Evolutionary conservation across 2,329 filamentous ascomycete species (phyloP).

Genomic region (Lachnellula subtilissima): DNA sequence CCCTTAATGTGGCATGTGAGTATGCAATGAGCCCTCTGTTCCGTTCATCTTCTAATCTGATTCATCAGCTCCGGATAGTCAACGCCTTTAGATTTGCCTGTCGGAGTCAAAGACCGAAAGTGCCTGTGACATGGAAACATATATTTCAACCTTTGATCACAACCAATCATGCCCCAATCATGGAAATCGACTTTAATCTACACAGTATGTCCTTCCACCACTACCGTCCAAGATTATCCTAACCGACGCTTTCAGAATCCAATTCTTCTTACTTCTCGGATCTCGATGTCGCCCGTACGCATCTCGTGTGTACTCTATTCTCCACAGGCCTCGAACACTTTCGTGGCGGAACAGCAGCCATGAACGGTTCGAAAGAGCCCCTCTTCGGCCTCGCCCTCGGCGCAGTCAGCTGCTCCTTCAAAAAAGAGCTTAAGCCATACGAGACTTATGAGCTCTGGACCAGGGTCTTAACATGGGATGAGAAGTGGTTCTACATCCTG

Average conservation of each 20-base stretch:
- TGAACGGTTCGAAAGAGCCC: slow-evolving; percentile 28
- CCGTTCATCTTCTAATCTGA: neutral
- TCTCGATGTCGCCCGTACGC: slow-evolving; percentile 62
- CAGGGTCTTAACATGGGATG: slow-evolving; percentile 68
- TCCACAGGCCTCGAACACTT: slow-evolving; percentile 31
- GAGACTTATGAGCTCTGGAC: slow-evolving; percentile 70
- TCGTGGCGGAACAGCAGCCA: slow-evolving; percentile 31
- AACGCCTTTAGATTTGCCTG: slow-evolving; percentile 41
- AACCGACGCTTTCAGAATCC: slow-evolving; percentile 38
- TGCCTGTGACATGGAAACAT: slow-evolving; percentile 42
- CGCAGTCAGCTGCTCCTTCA: slow-evolving; percentile 57
- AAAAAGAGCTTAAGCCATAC: slow-evolving; percentile 64
- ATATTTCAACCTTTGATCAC: slow-evolving; percentile 62
- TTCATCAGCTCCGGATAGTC: slow-evolving; percentile 30
- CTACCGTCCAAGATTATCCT: neutral
- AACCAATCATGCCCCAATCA: slow-evolving; percentile 53
- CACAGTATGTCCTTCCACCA: slow-evolving; percentile 41
- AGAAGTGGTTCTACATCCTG: slow-evolving; percentile 69
- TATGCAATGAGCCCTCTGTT: slow-evolving; percentile 12
- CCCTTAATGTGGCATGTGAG: slow-evolving; percentile 59
- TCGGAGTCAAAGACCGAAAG: slow-evolving; percentile 38
- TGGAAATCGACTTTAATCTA: slow-evolving; percentile 68
- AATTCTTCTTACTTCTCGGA: slow-evolving; percentile 69
- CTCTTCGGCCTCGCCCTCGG: slow-evolving; percentile 41
- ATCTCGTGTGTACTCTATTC: slow-evolving; percentile 52